Conservation (phyloP, 2,329 filamentous ascomycete species). For the Ophiostoma himal-ulmi region DNA sequence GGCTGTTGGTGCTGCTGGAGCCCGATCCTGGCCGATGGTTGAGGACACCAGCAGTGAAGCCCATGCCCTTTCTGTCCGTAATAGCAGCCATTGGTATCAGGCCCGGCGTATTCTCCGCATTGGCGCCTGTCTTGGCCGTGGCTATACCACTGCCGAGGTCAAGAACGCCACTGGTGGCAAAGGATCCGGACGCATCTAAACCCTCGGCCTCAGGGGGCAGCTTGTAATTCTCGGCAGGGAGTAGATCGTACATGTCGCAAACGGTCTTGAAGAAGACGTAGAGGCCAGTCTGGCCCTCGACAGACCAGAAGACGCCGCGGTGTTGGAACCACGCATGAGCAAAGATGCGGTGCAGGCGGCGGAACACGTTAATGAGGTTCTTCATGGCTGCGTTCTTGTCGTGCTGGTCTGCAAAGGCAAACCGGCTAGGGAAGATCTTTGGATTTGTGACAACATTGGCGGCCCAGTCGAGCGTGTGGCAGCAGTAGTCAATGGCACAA, state of each 20-base stretch:
- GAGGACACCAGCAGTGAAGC: neutral
- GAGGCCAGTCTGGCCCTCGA: conserved; percentile 83
- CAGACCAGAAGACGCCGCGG: conserved; percentile 86
- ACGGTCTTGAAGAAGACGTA: conserved; percentile 98
- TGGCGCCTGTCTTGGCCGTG: neutral
- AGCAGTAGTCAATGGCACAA: conserved; percentile 98
- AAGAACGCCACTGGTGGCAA: neutral
- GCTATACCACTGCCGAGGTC: conserved; percentile 18
- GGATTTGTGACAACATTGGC: conserved; percentile 89
- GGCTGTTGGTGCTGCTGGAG: conserved; percentile 22
- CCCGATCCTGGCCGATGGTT: neutral
- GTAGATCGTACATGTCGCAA: conserved; percentile 82
- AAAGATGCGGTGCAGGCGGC: conserved; percentile 91
- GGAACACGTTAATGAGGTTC: conserved; percentile 91
- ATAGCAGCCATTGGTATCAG: conserved; percentile 22
- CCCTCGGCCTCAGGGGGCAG: conserved; percentile 90
- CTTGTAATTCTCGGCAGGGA: conserved; percentile 93
- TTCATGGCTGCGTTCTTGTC: conserved; percentile 62
- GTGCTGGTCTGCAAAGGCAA: conserved; percentile 53
- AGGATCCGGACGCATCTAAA: conserved; percentile 35
- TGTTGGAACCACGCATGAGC: conserved; percentile 99
- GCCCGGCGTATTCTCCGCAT: conserved; percentile 17
- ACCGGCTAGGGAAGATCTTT: conserved; percentile 88
- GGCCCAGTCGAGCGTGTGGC: conserved; percentile 96
- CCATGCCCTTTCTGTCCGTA: conserved; percentile 20